Base-by-base conservation (phyloP, 495 filamentous ascomycete species). In the Amniculicola lignicola region DNA sequence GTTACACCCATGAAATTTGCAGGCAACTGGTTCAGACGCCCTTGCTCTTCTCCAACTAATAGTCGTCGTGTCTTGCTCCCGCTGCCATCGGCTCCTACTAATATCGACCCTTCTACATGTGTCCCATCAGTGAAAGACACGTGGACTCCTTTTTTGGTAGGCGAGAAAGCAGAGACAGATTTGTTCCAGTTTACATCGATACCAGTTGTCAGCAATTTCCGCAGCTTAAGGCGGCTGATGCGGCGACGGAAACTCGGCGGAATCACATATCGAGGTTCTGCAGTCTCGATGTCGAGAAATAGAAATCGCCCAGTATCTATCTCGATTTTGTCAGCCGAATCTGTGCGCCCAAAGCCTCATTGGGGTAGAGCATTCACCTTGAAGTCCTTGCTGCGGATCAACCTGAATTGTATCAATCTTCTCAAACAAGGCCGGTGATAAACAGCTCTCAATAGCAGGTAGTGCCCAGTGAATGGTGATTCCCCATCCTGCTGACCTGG, bases 391-490 rank as follows among this genome's bases (percentile, higher is more conserved):
- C 42, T 55, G 24, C 14, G 29, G 36, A 39, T 55, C 51, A 12
- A 55, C 51, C 36, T 55, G 51, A 15, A 55, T 33, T 12, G 14
- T 25, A 3, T 36, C 25, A 12, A 55, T 22, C 18, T 42, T 27
- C 7, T 36, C 22, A 23, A 47, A 45, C 12, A 47, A 14, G 2
- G 37, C 22, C 12, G 51, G 42, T 23, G 51, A 42, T 7, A 55
- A 31, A 37, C 51, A 55, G 5, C 19, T 29, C 22, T 57, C 54
- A 27, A 51, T 39, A 19, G 37, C 38, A 16, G 5, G 14, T 1
- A 57, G 22, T 0, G 54, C 54, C 46, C 54, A 57, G 35, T 57
- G 54, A 11, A 57, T 31, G 12, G 54, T 51, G 1, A 57, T 19
- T 4, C 44, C 54, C 54, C 54, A 57, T 15, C 54, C 54, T n/a